Conservation (phyloP, 441 rosid species). For the Populus hybrid region DNA sequence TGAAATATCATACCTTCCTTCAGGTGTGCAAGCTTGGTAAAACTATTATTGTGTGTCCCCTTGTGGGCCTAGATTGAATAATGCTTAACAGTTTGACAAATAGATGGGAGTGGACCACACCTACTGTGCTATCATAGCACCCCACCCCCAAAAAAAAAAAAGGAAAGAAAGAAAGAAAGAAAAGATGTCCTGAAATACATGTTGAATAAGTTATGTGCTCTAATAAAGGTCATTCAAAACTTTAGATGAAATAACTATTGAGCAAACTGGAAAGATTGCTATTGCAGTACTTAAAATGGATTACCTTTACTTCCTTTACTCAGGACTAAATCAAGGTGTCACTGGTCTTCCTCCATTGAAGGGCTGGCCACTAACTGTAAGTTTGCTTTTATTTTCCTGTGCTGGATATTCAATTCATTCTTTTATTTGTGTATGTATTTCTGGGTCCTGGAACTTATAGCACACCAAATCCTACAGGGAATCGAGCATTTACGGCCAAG, state of each 20-base stretch:
- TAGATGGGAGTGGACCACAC: not conserved
- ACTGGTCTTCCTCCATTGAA: slow-evolving; percentile 63
- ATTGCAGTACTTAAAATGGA: not conserved
- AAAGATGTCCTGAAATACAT: not conserved
- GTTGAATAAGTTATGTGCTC: not conserved
- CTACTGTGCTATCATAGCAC: not conserved
- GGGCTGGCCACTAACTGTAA: slow-evolving; percentile 73
- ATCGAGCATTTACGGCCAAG: slow-evolving; percentile 51
- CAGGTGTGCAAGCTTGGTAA: not conserved
- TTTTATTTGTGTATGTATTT: not conserved
- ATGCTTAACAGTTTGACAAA: not conserved
- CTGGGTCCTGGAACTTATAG: not conserved
- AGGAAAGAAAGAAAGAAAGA: too few species aligned
- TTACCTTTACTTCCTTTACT: slow-evolving; percentile 10
- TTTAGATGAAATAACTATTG: not conserved
- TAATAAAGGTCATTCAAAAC: not conserved
- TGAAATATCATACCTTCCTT: not conserved
- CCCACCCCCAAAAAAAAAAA: not conserved
- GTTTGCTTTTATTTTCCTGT: slow-evolving; percentile 22
- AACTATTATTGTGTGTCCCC: not conserved
- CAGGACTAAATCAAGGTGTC: slow-evolving; percentile 53
- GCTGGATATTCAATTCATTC: not conserved
- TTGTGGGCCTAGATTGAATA: not conserved
- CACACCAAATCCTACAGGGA: slow-evolving; percentile 35
- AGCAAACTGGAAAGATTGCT: slow-evolving; percentile 1